Base-by-base conservation (phyloP, 2,329 filamentous ascomycete genomes). In the Colletotrichum echinochloae region DNA sequence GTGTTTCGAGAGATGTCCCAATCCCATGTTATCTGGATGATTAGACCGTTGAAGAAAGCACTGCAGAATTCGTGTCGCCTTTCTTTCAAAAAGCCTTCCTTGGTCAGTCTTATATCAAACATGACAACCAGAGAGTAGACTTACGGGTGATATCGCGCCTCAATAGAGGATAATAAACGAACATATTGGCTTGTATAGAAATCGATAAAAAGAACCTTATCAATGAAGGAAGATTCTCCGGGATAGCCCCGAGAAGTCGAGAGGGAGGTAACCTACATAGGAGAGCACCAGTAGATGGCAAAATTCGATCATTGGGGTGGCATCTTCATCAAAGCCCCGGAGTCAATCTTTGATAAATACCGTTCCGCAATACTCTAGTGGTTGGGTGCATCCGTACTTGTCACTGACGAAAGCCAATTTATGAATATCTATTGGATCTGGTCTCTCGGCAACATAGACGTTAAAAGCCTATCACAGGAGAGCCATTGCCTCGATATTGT, bases 391-490 rank as follows among this genome's bases (percentile, higher is more conserved):
- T 30, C 71, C 56, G 41, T 79, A 82, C 26, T 77, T 76, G 54
- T 76, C 72, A 41, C 74, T 75, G 4, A 78, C 46, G 1, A 73
- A 66, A 1, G 79, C 75, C 9, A 81, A 46, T 14, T 74, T 70
- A 2, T 78, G 74, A 2, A 81, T 71, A 12, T 75, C 66, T 0
- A 56, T 7, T 9, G 79, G 76, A 5, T 65, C 64, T 1, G 81
- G 33, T 28, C 41, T 65, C 26, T 65, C n/a, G 2, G 75, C 76
- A 2, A 81, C 72, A n/a, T 74, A 66, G 1, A 69, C 30, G 49
- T 76, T 77, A 3, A 77, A 76, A 8, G 82, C 76, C 28, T 74
- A 74, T 63, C 82, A 75, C 9, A 82, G 30, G 1, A 80, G 71
- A 0, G 66, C 56, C 68, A 82, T 77, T 1, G 77, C 76, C 1